phyloP scores from a whole-genome alignment of 352 stramenopile genomes.

The Phytophthora aleatoria region DNA sequence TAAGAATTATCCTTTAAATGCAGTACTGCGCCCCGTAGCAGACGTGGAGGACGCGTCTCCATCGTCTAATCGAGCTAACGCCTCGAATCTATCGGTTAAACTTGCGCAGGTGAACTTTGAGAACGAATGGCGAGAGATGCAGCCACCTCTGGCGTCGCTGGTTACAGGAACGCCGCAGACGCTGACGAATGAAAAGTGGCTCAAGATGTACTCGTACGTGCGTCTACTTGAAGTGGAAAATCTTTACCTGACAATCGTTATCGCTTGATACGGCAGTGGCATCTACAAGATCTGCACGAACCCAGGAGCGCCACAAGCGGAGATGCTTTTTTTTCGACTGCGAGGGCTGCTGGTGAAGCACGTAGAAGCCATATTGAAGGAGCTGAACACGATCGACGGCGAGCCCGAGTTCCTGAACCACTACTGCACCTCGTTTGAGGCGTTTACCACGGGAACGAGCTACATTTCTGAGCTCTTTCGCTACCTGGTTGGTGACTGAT shows the following conservation, averaged over 20 bases:
- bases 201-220: conserved; percentile 87
- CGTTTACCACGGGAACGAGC: conserved; percentile 71
- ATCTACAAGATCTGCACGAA: conserved; percentile 92
- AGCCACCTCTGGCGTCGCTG: conserved; percentile 75
- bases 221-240: conserved; percentile 1
- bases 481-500: conserved; percentile 54
- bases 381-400: conserved; percentile 60
- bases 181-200: conserved; percentile 84
- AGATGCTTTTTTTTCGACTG: conserved; percentile 85
- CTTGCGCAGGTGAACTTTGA: conserved; percentile 83
- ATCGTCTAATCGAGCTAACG: conserved; percentile 8
- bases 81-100: conserved; percentile 10
- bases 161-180: conserved; percentile 69
- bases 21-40: background rate
- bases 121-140: conserved; percentile 82
- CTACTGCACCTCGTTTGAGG: conserved; percentile 74
- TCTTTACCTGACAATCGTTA: background rate
- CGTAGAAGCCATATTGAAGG: conserved; percentile 65
- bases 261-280: conserved; percentile 37
- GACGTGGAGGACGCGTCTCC: background rate
- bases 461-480: conserved; percentile 88
- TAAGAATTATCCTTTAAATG: conserved; percentile 23
- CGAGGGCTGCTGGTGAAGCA: conserved; percentile 70
- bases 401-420: conserved; percentile 70
- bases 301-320: conserved; percentile 73